Evolutionary conservation across 2,329 filamentous ascomycete genomes (phyloP).

Genomic region (Trichoderma hamatum): DNA sequence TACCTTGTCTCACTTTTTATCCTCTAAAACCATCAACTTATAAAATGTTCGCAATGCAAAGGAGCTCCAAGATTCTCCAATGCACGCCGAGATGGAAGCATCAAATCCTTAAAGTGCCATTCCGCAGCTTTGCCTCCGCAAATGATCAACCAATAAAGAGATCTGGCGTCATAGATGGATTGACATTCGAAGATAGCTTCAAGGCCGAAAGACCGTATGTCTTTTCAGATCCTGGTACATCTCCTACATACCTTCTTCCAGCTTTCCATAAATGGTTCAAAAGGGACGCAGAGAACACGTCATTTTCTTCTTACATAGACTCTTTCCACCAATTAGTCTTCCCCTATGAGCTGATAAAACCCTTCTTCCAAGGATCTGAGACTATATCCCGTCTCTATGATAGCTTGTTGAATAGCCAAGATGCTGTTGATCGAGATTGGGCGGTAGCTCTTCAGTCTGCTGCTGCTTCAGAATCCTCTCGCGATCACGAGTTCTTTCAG

Average conservation of each 20-base stretch:
- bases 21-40: neutral
- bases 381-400: constrained; percentile 35
- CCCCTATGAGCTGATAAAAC: constrained; percentile 46
- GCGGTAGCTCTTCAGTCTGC: constrained; percentile 38
- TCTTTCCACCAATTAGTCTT: constrained; percentile 39
- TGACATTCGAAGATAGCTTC: constrained; percentile 60
- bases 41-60: neutral
- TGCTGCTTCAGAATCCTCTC: constrained; percentile 32
- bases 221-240: constrained; percentile 50
- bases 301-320: constrained; percentile 37
- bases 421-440: constrained; percentile 38
- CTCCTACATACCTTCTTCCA: constrained; percentile 47
- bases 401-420: constrained; percentile 35
- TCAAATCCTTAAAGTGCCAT: neutral
- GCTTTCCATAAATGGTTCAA: constrained; percentile 64
- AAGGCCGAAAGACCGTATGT: constrained; percentile 52
- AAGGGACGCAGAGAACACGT: neutral
- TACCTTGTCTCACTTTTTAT: neutral
- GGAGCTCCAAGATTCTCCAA: neutral
- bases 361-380: constrained; percentile 29
- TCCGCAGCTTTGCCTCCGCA: neutral
- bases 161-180: constrained; percentile 35
- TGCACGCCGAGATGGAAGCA: neutral
- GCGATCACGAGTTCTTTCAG: constrained; percentile 52
- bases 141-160: neutral